phyloP scores from a whole-genome alignment of 176 grass and related monocot species.

The Carex scoparia region DNA sequence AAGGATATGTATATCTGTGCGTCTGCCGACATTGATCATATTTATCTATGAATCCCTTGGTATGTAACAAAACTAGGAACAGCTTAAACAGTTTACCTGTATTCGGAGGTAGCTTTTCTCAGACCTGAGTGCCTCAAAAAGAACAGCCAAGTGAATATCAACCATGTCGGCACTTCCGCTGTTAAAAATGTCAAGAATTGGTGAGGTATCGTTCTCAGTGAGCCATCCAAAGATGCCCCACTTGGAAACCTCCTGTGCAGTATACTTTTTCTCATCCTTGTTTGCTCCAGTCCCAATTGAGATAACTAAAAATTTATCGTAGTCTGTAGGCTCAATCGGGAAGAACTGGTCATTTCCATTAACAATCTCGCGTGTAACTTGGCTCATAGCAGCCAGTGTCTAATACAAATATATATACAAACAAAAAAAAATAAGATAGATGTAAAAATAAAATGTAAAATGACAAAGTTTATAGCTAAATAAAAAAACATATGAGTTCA shows the following conservation, averaged over 20 bases:
- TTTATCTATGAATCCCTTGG: background rate
- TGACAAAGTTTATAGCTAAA: background rate
- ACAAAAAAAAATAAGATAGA: background rate
- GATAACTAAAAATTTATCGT: slow-evolving; percentile 49
- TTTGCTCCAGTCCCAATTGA: slow-evolving; percentile 49
- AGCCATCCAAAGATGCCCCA: slow-evolving; percentile 63
- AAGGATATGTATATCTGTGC: background rate
- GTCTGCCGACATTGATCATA: background rate
- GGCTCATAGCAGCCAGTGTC: slow-evolving; percentile 54
- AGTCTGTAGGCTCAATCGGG: slow-evolving; percentile 30
- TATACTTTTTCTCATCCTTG: slow-evolving; percentile 29
- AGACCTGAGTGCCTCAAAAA: slow-evolving; percentile 48
- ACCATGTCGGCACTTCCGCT: slow-evolving; percentile 58
- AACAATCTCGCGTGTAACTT: slow-evolving; percentile 43
- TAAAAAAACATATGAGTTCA: background rate
- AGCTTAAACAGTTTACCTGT: slow-evolving; percentile 27
- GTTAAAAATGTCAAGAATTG: slow-evolving; percentile 56
- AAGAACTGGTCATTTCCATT: slow-evolving; percentile 28
- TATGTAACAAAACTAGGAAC: background rate
- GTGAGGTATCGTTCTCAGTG: slow-evolving; percentile 30
- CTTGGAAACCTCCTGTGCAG: slow-evolving; percentile 24
- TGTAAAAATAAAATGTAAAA: background rate
- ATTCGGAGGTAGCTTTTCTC: slow-evolving; percentile 56
- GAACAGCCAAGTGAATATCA: slow-evolving; percentile 49
- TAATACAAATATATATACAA: background rate